These are phyloP conservation scores for Trichoderma sp. DNA, from an alignment of 2,329 filamentous ascomycete species.

Conservation along the genomic window DNA sequence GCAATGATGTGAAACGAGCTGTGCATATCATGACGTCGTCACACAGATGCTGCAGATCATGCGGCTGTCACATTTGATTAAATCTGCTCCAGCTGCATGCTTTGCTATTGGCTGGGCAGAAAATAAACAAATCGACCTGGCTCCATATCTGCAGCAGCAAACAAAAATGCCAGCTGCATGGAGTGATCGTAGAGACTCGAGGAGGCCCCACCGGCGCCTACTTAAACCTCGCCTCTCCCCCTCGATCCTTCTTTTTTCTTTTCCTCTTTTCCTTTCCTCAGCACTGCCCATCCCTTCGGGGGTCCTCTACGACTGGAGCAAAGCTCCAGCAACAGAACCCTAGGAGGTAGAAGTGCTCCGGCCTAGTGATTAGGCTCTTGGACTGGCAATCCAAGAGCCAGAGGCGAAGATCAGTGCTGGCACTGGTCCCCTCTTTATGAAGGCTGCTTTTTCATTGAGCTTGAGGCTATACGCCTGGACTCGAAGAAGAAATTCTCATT, in stretches of 20 bases:
- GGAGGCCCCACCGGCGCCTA: constrained; percentile 14
- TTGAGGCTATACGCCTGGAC: constrained; percentile 27
- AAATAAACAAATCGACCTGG: no score
- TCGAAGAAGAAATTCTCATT: constrained; percentile 29
- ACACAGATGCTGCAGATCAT: no score
- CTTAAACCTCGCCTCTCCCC: constrained; percentile 29
- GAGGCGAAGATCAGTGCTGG: background rate
- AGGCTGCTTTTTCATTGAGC: constrained; percentile 30
- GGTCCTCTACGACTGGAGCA: background rate
- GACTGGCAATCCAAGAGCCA: background rate
- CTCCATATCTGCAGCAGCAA: no score
- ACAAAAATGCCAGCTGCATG: background rate
- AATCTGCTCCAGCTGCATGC: no score
- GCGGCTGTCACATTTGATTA: no score
- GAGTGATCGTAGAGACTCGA: background rate
- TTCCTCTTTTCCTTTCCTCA: constrained; percentile 12
- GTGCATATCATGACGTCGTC: no score
- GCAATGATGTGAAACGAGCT: no score
- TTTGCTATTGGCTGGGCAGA: no score
- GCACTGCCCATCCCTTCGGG: constrained; percentile 14
- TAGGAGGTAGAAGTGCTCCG: constrained; percentile 12
- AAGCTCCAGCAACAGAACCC: background rate
- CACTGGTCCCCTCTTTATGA: background rate
- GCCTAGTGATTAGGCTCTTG: constrained; percentile 12
- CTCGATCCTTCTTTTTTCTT: constrained; percentile 7